phyloP scores from a whole-genome alignment of 2,329 filamentous ascomycete genomes.

The Emergomyces africanus region DNA sequence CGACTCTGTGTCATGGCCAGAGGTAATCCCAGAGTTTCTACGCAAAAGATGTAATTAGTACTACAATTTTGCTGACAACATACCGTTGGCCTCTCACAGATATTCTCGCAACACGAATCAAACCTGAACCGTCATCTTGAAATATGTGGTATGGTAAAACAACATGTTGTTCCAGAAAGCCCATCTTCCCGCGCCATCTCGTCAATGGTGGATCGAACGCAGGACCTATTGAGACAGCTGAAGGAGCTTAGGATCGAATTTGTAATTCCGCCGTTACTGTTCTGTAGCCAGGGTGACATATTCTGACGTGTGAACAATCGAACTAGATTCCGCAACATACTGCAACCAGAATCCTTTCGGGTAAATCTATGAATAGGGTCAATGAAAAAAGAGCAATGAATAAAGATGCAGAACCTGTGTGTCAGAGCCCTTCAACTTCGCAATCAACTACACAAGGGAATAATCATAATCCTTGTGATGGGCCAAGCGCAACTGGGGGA shows the following conservation, averaged over 20 bases:
- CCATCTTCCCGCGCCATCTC: constrained; percentile 21
- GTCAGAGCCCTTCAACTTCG: background rate
- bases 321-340: constrained; percentile 12
- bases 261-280: constrained; percentile 16
- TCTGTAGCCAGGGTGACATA: background rate
- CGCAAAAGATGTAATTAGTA: background rate
- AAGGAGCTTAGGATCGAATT: constrained; percentile 23
- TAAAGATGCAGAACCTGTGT: background rate
- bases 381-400: constrained; percentile 8
- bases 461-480: background rate
- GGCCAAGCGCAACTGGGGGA: background rate
- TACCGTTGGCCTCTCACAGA: constrained; percentile 16
- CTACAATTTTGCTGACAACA: background rate
- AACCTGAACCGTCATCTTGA: constrained; percentile 27
- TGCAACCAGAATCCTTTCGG: constrained; percentile 6
- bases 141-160: constrained; percentile 24
- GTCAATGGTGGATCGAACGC: constrained; percentile 27
- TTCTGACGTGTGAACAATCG: constrained; percentile 2
- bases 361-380: constrained; percentile 5
- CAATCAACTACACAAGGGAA: background rate
- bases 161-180: constrained; percentile 16
- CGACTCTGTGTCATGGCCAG: constrained; percentile 14
- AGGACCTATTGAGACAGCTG: constrained; percentile 26
- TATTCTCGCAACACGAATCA: constrained; percentile 29
- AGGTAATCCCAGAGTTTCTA: constrained; percentile 8